These are phyloP conservation scores for Mentha longifolia DNA, from an alignment of 257 asterid species.

Conservation along the genomic window DNA sequence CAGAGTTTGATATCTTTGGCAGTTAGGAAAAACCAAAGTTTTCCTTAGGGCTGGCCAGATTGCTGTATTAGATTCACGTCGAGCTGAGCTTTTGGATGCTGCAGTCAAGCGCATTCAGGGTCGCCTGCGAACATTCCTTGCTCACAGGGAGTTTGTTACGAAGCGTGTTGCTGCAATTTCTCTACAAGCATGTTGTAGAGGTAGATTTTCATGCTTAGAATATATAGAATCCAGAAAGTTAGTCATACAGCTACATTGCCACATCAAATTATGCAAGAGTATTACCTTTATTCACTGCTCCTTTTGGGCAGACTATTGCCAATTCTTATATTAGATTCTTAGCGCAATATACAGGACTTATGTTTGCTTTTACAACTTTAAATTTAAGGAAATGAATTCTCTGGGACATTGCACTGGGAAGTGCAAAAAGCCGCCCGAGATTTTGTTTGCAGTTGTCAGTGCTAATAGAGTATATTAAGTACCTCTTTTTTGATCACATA, in stretches of 20 bases:
- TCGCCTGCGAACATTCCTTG: slow-evolving; percentile 66
- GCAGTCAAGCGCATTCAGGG: slow-evolving; percentile 90
- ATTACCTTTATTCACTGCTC: background rate
- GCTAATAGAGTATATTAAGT: slow-evolving; percentile 12
- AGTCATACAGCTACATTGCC: background rate
- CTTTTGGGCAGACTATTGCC: slow-evolving; percentile 2
- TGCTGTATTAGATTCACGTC: slow-evolving; percentile 82
- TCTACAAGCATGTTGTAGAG: slow-evolving; percentile 92
- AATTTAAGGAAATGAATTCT: background rate
- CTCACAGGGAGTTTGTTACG: slow-evolving; percentile 64
- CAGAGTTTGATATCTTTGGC: slow-evolving; percentile 36
- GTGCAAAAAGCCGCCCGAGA: background rate
- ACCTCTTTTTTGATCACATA: slow-evolving; percentile 16
- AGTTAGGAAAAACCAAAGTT: slow-evolving; percentile 94
- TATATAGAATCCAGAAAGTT: slow-evolving; percentile 9
- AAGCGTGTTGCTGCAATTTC: slow-evolving; percentile 67
- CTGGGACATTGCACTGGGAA: background rate
- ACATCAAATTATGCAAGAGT: slow-evolving; percentile 10
- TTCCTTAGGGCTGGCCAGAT: slow-evolving; percentile 98
- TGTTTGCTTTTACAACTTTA: slow-evolving; percentile 19
- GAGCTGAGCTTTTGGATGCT: slow-evolving; percentile 87
- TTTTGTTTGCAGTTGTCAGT: slow-evolving; percentile 26
- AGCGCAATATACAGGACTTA: no score
- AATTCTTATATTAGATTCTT: background rate
- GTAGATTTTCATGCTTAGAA: slow-evolving; percentile 44